phyloP scores from a whole-genome alignment of 768 basidiomycete species.

The Rhizopogon roseolus region DNA sequence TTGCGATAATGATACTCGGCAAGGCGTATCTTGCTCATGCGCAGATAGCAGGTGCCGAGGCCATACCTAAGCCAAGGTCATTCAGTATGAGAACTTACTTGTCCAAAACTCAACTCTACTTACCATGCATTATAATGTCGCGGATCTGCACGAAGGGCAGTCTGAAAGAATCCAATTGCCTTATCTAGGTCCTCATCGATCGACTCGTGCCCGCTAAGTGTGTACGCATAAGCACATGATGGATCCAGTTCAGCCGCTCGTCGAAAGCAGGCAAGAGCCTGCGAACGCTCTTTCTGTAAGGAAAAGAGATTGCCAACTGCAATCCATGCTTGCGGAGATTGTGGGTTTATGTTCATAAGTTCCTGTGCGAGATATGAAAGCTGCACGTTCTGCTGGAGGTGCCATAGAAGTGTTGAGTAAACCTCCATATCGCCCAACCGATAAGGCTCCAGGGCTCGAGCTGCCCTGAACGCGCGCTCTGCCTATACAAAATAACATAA shows the following conservation, averaged over 20 bases:
- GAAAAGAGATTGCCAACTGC: constrained; percentile 96
- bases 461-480: constrained; percentile 80
- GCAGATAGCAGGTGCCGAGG: constrained; percentile 93
- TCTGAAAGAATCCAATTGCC: constrained; percentile 88
- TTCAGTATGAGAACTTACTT: constrained; percentile 14
- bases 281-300: constrained; percentile 87
- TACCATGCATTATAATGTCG: constrained; percentile 99
- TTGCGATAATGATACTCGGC: constrained; percentile 97
- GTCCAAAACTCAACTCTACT: constrained; percentile 26
- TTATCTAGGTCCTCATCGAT: constrained; percentile 93
- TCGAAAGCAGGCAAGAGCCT: constrained; percentile 91
- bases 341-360: constrained; percentile 78
- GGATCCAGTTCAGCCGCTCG: constrained; percentile 89
- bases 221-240: constrained; percentile 91
- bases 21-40: constrained; percentile 87
- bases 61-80: constrained; percentile 74
- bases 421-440: constrained; percentile 91
- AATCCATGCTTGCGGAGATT: constrained; percentile 89
- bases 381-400: constrained; percentile 77
- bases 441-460: constrained; percentile 85
- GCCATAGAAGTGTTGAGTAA: constrained; percentile 95
- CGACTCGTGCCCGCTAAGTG: constrained; percentile 94
- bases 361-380: constrained; percentile 94
- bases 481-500: constrained; percentile 50
- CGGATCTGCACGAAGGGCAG: constrained; percentile 84